Evolutionary conservation across 139 green algal genomes (phyloP).

Genomic region (Diplosphaera chodatii): DNA sequence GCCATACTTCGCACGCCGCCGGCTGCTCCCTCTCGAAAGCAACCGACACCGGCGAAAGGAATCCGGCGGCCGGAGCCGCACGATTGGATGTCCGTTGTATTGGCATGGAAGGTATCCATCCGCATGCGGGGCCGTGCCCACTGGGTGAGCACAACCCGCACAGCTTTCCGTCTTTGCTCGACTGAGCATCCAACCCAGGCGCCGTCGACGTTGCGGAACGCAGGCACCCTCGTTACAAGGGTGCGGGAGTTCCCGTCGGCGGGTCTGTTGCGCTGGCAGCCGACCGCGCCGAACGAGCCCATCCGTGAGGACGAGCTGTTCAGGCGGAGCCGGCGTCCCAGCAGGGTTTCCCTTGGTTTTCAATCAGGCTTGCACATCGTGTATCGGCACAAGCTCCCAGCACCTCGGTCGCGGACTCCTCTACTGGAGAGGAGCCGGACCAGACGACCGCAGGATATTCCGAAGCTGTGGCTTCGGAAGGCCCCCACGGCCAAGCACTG

Average conservation of each 20-base stretch:
- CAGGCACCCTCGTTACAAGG: not conserved
- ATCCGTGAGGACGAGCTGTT: not conserved
- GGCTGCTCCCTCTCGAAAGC: not conserved
- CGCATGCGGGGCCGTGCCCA: conserved; percentile 4
- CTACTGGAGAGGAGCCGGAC: not conserved
- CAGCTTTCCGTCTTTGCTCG: conserved; percentile 22
- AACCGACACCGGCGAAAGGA: not conserved
- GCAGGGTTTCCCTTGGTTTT: conserved; percentile 19
- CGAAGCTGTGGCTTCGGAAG: not conserved
- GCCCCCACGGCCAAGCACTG: conserved; percentile 1
- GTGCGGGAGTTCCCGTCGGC: conserved; percentile 21
- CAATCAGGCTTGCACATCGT: conserved; percentile 39
- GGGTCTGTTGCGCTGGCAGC: conserved; percentile 22
- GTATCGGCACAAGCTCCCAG: conserved; percentile 39
- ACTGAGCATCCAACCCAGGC: conserved; percentile 19
- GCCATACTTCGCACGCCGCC: conserved; percentile 20
- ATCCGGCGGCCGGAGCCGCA: not conserved
- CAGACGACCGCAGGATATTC: not conserved
- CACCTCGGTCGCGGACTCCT: not conserved
- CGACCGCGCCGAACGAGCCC: not conserved
- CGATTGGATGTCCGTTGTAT: conserved; percentile 21
- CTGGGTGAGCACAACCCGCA: conserved; percentile 16
- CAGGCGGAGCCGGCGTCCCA: conserved; percentile 1
- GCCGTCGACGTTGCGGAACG: conserved; percentile 26
- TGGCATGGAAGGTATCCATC: conserved; percentile 4